Evolutionary conservation across 1,284 basidiomycete species (phyloP).

Genomic region (Cutaneotrichosporon sp.): DNA sequence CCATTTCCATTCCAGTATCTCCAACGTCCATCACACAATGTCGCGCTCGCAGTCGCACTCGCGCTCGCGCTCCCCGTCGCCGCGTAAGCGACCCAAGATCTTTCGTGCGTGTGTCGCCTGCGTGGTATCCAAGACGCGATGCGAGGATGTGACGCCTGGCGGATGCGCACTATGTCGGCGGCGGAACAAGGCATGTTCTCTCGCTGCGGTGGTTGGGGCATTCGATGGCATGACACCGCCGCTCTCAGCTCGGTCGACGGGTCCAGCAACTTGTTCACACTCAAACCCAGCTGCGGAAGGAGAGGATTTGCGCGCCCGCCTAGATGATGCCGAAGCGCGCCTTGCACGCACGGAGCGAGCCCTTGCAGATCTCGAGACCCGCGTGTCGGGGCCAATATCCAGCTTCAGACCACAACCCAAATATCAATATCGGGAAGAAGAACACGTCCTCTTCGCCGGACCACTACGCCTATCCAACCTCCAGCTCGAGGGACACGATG

Average conservation of each 20-base stretch:
- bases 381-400: not conserved
- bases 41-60: not conserved
- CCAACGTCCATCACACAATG: not conserved
- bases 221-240: conserved; percentile 6
- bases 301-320: conserved; percentile 17
- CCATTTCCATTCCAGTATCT: no score
- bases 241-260: no score
- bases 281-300: not conserved
- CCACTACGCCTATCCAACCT: conserved; percentile 17
- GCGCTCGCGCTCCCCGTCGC: conserved; percentile 1
- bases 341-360: conserved; percentile 16
- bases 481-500: conserved; percentile 22
- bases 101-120: conserved; percentile 38
- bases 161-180: conserved; percentile 39
- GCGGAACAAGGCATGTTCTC: conserved; percentile 30
- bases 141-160: conserved; percentile 32
- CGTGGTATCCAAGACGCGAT: conserved; percentile 39
- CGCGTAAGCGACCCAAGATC: conserved; percentile 31
- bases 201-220: conserved; percentile 21
- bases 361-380: conserved; percentile 7
- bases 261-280: no score
- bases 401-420: not conserved
- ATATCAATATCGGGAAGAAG: not conserved
- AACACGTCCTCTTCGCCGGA: conserved; percentile 6
- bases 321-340: conserved; percentile 21